Base-by-base conservation (phyloP, 371 early-diverging fungal genomes). In the Actinomucor elegans region DNA sequence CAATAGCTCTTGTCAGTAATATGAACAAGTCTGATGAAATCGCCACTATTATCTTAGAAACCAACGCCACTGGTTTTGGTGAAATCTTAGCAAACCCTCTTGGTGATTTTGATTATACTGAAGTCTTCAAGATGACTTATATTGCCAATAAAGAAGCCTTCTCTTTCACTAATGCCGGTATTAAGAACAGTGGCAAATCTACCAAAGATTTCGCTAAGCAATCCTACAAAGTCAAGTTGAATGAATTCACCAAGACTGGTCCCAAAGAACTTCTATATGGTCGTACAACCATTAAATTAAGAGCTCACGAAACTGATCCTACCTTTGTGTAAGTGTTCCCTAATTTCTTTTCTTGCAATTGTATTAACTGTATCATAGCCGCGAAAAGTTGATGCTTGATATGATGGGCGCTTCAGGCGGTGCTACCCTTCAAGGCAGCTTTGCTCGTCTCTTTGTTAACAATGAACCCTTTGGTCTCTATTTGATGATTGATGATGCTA, bases 401-500 rank as follows among this genome's bases (percentile, higher is more conserved):
- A 61, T 55, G 47, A 51, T 82, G 31, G 72, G 64, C 45, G 75
- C 82, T 15, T 55, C 80, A 5, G 82, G 82, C 23, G 80, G 63
- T 43, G 75, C 82, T 27, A 73, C 80, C 6, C 66, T 76, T 18
- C 67, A 71, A 45, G 73, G 72, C 29, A 64, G 60, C 14, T 82
- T 66, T 54, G 80, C 69, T n/a, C 80, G 82, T 56, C 65, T 82
- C 14, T 76, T 61, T 41, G 62, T 79, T 40, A 82, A 82, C 57
- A 72, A 69, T 44, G 66, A 65, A 26, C 61, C 78, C 10, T 73
- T 67, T 34, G 82, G 82, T 42, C 49, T 82, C 1, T 82, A 57
- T 49, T 37, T 78, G 26, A 64, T 82, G 77, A 77, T 73, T 45
- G 82, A 82, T 47, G 82, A 82, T 46, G 63, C 71, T 27, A 71